phyloP scores from a whole-genome alignment of 2,329 filamentous ascomycete genomes.

The Huntiella decipiens region DNA sequence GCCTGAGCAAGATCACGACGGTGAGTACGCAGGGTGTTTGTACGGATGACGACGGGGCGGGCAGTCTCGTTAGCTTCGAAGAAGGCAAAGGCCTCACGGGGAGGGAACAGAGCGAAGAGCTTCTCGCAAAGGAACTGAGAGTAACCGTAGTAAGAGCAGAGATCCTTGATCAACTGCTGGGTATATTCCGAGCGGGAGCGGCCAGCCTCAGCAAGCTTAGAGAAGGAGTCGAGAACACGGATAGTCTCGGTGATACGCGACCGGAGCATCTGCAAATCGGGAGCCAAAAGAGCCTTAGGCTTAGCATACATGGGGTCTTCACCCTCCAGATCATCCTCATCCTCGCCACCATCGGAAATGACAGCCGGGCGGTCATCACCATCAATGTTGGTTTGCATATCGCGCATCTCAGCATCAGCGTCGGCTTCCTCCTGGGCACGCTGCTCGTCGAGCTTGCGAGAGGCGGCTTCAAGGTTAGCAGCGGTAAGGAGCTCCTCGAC shows the following conservation, averaged over 20 bases:
- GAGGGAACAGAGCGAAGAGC: conserved; percentile 78
- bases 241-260: conserved; percentile 85
- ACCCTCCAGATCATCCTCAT: conserved; percentile 38
- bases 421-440: conserved; percentile 62
- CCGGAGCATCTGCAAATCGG: conserved; percentile 75
- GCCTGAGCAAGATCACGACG: conserved; percentile 71
- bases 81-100: conserved; percentile 88
- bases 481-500: conserved; percentile 81
- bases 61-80: conserved; percentile 97
- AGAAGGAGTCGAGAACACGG: conserved; percentile 75
- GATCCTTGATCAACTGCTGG: conserved; percentile 68
- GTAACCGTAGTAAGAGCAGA: conserved; percentile 95
- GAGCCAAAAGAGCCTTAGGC: conserved; percentile 49
- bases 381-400: conserved; percentile 86
- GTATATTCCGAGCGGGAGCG: conserved; percentile 80
- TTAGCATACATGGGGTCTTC: conserved; percentile 40
- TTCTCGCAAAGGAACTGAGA: conserved; percentile 90
- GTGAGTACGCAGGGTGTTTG: conserved; percentile 74
- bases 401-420: conserved; percentile 68
- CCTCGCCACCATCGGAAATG: conserved; percentile 33
- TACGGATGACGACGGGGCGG: conserved; percentile 84
- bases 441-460: conserved; percentile 63
- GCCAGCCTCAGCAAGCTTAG: conserved; percentile 58
- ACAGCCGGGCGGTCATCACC: conserved; percentile 48
- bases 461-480: conserved; percentile 87